These are phyloP conservation scores for Breynia disticha DNA, from an alignment of 441 rosid species.

Conservation along the genomic window DNA sequence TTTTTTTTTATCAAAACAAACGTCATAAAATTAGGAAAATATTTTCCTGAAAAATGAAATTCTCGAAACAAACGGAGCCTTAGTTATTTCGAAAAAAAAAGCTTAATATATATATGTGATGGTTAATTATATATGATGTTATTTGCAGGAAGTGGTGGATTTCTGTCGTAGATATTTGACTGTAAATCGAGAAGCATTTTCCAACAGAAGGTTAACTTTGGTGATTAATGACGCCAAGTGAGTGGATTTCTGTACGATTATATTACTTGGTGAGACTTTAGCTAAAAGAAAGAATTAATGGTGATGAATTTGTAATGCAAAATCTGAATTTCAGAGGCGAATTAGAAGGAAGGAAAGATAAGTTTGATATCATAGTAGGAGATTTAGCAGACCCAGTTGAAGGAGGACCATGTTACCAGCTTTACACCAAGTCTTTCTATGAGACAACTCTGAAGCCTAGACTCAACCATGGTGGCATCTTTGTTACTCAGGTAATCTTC, in stretches of 20 bases:
- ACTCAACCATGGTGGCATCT: constrained; percentile 65
- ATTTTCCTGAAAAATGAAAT: no score
- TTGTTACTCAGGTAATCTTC: constrained; percentile 70
- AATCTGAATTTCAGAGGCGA: constrained; percentile 47
- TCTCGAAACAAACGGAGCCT: no score
- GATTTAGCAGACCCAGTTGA: constrained; percentile 95
- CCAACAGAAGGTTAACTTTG: constrained; percentile 57
- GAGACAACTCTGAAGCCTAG: constrained; percentile 64
- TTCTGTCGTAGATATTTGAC: constrained; percentile 61
- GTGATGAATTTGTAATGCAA: neutral
- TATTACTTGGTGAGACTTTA: neutral
- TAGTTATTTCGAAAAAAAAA: no score
- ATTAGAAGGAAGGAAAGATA: constrained; percentile 56
- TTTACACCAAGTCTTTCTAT: constrained; percentile 87
- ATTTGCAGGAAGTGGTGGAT: constrained; percentile 72
- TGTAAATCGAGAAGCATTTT: constrained; percentile 64
- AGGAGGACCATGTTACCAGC: constrained; percentile 96
- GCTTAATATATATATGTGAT: no score
- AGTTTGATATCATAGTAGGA: constrained; percentile 78
- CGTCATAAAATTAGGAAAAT: no score
- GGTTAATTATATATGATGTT: neutral
- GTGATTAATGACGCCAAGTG: constrained; percentile 82
- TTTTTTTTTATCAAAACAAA: no score
- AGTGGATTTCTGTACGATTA: constrained; percentile 7
- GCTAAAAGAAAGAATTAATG: neutral